Evolutionary conservation across 768 basidiomycete species (phyloP).

Genomic region (Lactifluus piperatus): DNA sequence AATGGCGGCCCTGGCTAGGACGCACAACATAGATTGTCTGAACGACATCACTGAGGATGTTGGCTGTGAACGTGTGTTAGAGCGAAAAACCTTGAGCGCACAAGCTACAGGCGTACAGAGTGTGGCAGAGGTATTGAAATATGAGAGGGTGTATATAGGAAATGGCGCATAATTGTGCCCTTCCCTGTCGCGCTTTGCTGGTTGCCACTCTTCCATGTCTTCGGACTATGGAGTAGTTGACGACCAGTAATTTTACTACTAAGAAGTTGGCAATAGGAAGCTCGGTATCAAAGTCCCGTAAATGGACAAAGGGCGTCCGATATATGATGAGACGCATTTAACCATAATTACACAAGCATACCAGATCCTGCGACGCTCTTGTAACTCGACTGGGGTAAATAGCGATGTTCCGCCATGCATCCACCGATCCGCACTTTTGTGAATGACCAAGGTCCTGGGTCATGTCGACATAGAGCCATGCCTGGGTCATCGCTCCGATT

Average conservation of each 20-base stretch:
- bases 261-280: constrained; percentile 42
- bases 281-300: constrained; percentile 66
- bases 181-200: constrained; percentile 32
- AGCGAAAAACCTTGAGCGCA: not conserved
- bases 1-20: constrained; percentile 44
- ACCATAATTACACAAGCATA: constrained; percentile 73
- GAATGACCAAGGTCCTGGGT: constrained; percentile 83
- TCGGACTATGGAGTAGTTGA: constrained; percentile 38
- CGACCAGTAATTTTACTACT: not conserved
- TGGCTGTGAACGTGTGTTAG: constrained; percentile 36
- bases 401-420: constrained; percentile 43
- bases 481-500: constrained; percentile 81
- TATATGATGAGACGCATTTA: constrained; percentile 71
- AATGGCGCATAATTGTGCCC: constrained; percentile 25
- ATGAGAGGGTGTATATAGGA: constrained; percentile 52
- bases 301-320: constrained; percentile 69
- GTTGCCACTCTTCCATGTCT: constrained; percentile 47
- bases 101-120: constrained; percentile 44
- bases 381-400: constrained; percentile 53
- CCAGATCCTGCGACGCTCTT: constrained; percentile 69
- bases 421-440: constrained; percentile 76
- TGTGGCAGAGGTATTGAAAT: constrained; percentile 64
- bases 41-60: constrained; percentile 58
- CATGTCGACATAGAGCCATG: constrained; percentile 83
- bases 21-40: constrained; percentile 65